Conservation (phyloP, 2,329 filamentous ascomycete species). For the Endoconidiophora polonica region DNA sequence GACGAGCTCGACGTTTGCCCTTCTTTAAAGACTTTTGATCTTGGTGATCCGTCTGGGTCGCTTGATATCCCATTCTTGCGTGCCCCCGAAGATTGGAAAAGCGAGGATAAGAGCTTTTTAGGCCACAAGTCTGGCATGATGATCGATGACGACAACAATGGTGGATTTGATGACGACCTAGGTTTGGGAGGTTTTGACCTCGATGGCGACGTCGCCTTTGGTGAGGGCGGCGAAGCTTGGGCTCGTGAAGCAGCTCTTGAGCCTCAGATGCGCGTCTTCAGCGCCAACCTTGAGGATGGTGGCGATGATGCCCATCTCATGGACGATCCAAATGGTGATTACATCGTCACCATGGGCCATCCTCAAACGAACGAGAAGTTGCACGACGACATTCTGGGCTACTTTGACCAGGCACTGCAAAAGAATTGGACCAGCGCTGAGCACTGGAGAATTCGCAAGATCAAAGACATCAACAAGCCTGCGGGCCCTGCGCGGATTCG, state of each 20-base stretch:
- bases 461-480: slow-evolving; percentile 61
- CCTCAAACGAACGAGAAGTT: slow-evolving; percentile 37
- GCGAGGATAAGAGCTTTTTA: slow-evolving; percentile 36
- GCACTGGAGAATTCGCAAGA: slow-evolving; percentile 91
- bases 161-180: slow-evolving; percentile 56
- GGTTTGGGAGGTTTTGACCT: slow-evolving; percentile 56
- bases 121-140: slow-evolving; percentile 64
- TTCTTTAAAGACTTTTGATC: slow-evolving; percentile 81
- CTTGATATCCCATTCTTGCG: slow-evolving; percentile 86
- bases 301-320: slow-evolving; percentile 31
- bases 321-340: slow-evolving; percentile 45
- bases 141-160: slow-evolving; percentile 68
- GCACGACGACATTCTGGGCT: slow-evolving; percentile 91
- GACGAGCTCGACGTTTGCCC: slow-evolving; percentile 87
- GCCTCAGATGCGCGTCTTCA: slow-evolving; percentile 69
- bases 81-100: slow-evolving; percentile 67
- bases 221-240: slow-evolving; percentile 92
- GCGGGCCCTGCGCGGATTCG: slow-evolving; percentile 44
- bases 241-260: slow-evolving; percentile 75
- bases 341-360: slow-evolving; percentile 63
- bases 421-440: slow-evolving; percentile 99
- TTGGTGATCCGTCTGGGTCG: slow-evolving; percentile 70
- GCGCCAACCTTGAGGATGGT: slow-evolving; percentile 40
- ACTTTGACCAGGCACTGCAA: slow-evolving; percentile 89
- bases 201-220: slow-evolving; percentile 69